These are phyloP conservation scores for Melanomma pulvis-pyrius DNA, from an alignment of 495 filamentous ascomycete species.

Conservation along the genomic window DNA sequence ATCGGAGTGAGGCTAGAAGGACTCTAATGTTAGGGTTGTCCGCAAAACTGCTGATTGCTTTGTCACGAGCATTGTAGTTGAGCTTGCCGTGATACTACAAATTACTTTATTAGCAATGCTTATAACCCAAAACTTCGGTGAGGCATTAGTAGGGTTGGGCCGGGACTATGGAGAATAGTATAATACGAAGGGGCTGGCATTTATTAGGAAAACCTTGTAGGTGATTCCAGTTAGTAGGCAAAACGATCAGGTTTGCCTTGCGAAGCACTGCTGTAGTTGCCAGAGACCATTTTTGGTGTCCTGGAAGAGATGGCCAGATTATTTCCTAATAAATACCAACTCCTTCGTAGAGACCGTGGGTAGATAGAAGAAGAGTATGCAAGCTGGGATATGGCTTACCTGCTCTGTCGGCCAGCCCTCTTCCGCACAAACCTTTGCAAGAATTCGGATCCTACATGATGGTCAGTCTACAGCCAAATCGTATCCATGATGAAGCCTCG, in stretches of 20 bases:
- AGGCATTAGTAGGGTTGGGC: too few species aligned
- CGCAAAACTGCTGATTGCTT: constrained; percentile 40
- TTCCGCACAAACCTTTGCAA: constrained; percentile 40
- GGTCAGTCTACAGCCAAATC: not conserved
- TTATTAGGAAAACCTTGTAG: too few species aligned
- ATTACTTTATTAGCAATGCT: not conserved
- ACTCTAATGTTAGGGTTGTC: constrained; percentile 35
- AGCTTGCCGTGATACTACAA: constrained; percentile 43
- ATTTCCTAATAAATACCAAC: too few species aligned
- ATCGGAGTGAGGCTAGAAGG: constrained; percentile 44
- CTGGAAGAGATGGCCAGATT: too few species aligned
- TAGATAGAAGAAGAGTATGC: not conserved
- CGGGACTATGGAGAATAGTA: too few species aligned
- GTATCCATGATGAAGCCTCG: not conserved
- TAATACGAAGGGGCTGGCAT: too few species aligned
- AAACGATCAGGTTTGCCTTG: too few species aligned
- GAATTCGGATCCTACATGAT: constrained; percentile 36
- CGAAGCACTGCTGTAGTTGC: too few species aligned
- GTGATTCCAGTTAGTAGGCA: too few species aligned
- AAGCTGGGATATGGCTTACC: constrained; percentile 9
- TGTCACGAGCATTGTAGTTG: constrained; percentile 34
- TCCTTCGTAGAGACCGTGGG: too few species aligned
- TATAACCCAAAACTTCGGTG: not conserved
- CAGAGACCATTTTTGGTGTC: too few species aligned
- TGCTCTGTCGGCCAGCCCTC: constrained; percentile 38